These are phyloP conservation scores for Gynochthodes officinalis DNA, from an alignment of 257 asterid genomes.

Conservation along the genomic window DNA sequence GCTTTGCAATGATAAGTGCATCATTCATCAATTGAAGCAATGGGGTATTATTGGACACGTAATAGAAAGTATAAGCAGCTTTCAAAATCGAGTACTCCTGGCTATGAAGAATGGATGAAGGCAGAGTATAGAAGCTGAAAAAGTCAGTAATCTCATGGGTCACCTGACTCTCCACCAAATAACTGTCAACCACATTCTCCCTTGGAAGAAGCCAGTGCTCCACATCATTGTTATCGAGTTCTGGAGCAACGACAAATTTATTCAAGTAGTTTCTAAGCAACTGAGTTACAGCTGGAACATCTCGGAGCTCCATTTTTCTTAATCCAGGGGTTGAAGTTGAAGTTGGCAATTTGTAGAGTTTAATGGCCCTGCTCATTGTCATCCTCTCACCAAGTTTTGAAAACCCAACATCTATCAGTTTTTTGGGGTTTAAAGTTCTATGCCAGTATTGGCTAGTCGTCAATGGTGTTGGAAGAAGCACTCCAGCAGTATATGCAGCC, in stretches of 20 bases:
- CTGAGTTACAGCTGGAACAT: constrained; percentile 75
- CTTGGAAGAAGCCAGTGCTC: constrained; percentile 85
- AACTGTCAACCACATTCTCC: constrained; percentile 75
- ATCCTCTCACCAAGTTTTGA: constrained; percentile 81
- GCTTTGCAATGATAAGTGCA: constrained; percentile 77
- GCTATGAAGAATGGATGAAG: constrained; percentile 78
- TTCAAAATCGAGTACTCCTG: constrained; percentile 59
- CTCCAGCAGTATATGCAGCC: constrained; percentile 92
- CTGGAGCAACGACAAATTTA: constrained; percentile 67
- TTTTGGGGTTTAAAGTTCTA: constrained; percentile 79
- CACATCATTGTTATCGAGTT: constrained; percentile 67
- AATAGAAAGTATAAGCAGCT: constrained; percentile 78
- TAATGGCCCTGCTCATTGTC: constrained; percentile 90
- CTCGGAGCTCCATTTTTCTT: constrained; percentile 77
- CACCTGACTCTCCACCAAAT: constrained; percentile 70
- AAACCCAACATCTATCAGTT: constrained; percentile 88
- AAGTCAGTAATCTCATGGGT: constrained; percentile 78
- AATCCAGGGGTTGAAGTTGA: constrained; percentile 65
- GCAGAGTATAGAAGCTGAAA: constrained; percentile 81
- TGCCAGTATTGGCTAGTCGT: constrained; percentile 91
- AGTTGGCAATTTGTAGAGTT: constrained; percentile 67
- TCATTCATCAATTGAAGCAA: constrained; percentile 79
- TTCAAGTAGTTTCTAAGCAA: constrained; percentile 69
- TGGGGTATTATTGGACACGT: constrained; percentile 67
- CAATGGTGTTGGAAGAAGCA: constrained; percentile 76